Conservation (phyloP, 495 filamentous ascomycete genomes). For the Penicillium lividum region DNA sequence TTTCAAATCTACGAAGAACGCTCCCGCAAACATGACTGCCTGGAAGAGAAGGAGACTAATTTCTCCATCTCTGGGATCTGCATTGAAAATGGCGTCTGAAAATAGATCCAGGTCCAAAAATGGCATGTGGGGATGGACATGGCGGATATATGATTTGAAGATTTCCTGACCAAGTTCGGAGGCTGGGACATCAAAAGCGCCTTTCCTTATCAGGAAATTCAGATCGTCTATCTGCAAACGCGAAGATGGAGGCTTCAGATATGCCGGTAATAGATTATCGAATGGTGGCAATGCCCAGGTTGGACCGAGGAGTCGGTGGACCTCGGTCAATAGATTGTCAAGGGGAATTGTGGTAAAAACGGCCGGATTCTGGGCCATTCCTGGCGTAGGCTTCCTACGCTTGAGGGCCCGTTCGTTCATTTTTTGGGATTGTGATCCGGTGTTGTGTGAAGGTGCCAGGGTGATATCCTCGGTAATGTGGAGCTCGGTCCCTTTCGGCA, state of each 20-base stretch:
- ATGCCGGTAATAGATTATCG: conserved; percentile 9
- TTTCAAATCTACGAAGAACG: conserved; percentile 65
- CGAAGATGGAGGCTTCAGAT: conserved; percentile 7
- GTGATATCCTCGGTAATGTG: background rate
- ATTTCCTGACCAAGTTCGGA: conserved; percentile 4
- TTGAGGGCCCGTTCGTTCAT: conserved; percentile 12
- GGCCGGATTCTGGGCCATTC: conserved; percentile 11
- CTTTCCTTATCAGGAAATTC: conserved; percentile 11
- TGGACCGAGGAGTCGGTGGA: conserved; percentile 16
- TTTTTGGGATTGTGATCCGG: background rate
- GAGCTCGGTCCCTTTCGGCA: conserved; percentile 5
- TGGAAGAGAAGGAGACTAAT: conserved; percentile 71
- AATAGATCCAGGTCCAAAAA: conserved; percentile 67
- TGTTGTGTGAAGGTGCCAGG: conserved; percentile 3
- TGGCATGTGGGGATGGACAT: conserved; percentile 75
- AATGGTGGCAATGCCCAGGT: conserved; percentile 14
- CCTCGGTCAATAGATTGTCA: conserved; percentile 13
- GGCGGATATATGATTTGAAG: conserved; percentile 16
- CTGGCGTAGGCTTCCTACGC: conserved; percentile 4
- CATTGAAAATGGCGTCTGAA: conserved; percentile 52
- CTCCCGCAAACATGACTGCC: conserved; percentile 69
- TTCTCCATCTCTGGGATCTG: conserved; percentile 28
- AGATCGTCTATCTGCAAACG: conserved; percentile 8
- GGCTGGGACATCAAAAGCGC: conserved; percentile 10
- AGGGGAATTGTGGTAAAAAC: conserved; percentile 14